These are phyloP conservation scores for Aspergillus nomiae DNA, from an alignment of 2,329 filamentous ascomycete genomes.

Conservation along the genomic window DNA sequence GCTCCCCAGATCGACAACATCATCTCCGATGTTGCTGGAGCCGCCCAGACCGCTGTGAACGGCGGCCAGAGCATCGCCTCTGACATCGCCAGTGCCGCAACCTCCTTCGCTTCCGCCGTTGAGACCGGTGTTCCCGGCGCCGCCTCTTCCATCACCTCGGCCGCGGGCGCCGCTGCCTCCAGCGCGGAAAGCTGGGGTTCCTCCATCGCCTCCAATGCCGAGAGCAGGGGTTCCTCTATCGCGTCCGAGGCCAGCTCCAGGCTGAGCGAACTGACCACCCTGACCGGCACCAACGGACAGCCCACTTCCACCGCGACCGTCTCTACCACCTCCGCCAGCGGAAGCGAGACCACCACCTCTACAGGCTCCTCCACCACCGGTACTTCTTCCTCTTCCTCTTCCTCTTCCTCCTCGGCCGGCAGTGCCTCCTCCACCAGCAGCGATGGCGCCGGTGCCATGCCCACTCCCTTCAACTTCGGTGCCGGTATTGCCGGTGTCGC, in stretches of 20 bases:
- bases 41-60: conserved; percentile 12
- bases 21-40: conserved; percentile 18
- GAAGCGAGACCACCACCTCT: not conserved
- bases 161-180: conserved; percentile 17
- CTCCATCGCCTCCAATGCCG: conserved; percentile 12
- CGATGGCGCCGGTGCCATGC: conserved; percentile 23
- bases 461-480: conserved; percentile 22
- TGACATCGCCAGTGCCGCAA: conserved; percentile 18
- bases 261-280: conserved; percentile 15
- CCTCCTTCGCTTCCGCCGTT: conserved; percentile 17
- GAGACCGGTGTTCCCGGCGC: conserved; percentile 20
- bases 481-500: conserved; percentile 26
- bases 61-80: conserved; percentile 21
- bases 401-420: conserved; percentile 8
- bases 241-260: conserved; percentile 14
- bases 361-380: conserved; percentile 3
- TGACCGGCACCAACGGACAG: conserved; percentile 23
- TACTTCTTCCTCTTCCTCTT: conserved; percentile 11
- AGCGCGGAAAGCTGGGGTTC: conserved; percentile 14
- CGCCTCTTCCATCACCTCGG: conserved; percentile 20
- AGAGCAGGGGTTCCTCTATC: conserved; percentile 15
- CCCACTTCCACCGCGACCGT: conserved; percentile 10
- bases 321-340: conserved; percentile 6
- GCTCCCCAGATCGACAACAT: conserved; percentile 22
- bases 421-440: conserved; percentile 17